Base-by-base conservation (phyloP, 176 grass and related monocot species). In the Triticum timopheevii region DNA sequence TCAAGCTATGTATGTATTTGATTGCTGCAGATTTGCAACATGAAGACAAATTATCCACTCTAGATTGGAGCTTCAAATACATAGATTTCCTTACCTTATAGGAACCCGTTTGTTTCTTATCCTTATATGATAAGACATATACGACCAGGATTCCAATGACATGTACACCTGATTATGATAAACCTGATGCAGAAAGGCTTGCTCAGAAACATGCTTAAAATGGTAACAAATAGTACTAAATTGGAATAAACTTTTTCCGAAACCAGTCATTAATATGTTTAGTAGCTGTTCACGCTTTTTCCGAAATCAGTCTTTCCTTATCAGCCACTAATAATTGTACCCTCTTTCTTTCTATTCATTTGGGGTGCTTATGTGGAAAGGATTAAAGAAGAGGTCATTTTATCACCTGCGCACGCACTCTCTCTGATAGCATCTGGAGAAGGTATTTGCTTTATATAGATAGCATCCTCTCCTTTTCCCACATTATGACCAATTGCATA, bases 341-440 rank as follows among this genome's bases (percentile, higher is more conserved):
- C 34, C 45, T 65, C 54, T 82, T 78, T 85, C 47, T 30, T 88
- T 92, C 61, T 63, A 78, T 49, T 89, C 42, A 54, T 63, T 80
- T 65, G 94, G 96, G 96, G 96, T 86, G 92, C 93, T 76, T 98
- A 98, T 88, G 96, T 98, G 38, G 93, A 98, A 91, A 93, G 96
- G 65, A 92, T 98, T 82, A 95, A 95, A 92, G 96, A 98, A 94
- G 96, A 98, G 82, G 96, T 98, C 20, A 91, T 98, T 82, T 83
- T 98, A 49, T 98, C 96, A 83, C 96, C 96, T 86, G 96, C 96
- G 67, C 96, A 98, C 86, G 91, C 96, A 12, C 96, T 95, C 88
- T 95, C 96, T 81, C 84, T 98, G 52, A 98, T 98, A 87, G 96
- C 96, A 90, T 86, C 93, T 86, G 96, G 96, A 25, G 96, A 98